Percentiles rank a stretch among this genome's conserved stretches.
Conservation (phyloP, 2,329 filamentous ascomycete genomes). For the Botrytis sinoallii region DNA sequence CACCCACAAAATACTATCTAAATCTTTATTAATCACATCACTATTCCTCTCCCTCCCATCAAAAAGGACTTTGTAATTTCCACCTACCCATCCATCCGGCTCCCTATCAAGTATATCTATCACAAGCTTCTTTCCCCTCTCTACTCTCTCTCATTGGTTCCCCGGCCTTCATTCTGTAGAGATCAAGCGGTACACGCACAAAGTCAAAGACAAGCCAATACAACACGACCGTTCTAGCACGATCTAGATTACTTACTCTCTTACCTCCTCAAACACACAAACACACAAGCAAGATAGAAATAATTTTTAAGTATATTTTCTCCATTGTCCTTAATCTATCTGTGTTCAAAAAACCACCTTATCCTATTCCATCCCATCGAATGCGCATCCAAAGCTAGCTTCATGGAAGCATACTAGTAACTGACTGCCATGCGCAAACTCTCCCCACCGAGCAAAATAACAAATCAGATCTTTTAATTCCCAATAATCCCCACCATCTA, state of each 20-base stretch:
- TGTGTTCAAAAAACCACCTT: background rate
- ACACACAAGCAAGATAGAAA: background rate
- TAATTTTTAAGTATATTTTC: background rate
- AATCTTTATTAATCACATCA: no score
- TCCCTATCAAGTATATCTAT: no score
- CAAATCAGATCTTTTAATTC: background rate
- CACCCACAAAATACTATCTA: no score
- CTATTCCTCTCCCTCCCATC: background rate
- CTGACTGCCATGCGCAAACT: background rate
- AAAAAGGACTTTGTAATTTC: background rate
- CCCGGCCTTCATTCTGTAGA: background rate
- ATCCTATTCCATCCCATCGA: background rate
- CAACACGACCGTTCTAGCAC: background rate
- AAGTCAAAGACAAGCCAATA: background rate
- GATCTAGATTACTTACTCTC: background rate
- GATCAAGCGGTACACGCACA: background rate
- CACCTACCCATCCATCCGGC: background rate
- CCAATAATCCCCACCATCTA: background rate
- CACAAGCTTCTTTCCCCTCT: background rate
- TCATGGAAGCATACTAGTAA: background rate
- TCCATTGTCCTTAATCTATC: slow-evolving; percentile 2
- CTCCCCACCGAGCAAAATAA: background rate
- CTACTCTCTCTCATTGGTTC: background rate
- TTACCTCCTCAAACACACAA: background rate
- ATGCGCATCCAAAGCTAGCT: background rate